Conservation (phyloP, 2,329 filamentous ascomycete species). For the Colletotrichum sublineola region DNA sequence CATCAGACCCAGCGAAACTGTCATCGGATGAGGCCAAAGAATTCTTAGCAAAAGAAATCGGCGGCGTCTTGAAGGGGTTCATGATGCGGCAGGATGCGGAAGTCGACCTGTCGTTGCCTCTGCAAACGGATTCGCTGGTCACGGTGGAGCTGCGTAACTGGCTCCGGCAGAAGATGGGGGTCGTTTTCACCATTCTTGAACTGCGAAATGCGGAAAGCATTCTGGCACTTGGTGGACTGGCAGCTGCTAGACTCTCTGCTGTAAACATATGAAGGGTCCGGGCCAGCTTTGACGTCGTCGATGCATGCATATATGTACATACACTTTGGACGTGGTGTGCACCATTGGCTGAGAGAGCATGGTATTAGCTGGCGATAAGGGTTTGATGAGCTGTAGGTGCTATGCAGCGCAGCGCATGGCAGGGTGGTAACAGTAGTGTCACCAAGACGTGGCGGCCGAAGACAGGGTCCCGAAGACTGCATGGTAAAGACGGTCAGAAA, state of each 20-base stretch:
- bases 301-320: not conserved
- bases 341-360: not conserved
- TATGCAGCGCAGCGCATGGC: not conserved
- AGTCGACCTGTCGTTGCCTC: conserved; percentile 3
- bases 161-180: conserved; percentile 42
- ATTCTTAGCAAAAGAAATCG: conserved; percentile 30
- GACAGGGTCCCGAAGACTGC: not conserved
- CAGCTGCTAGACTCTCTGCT: conserved; percentile 14
- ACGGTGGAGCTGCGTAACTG: conserved; percentile 46
- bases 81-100: conserved; percentile 40
- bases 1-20: conserved; percentile 5
- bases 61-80: conserved; percentile 28
- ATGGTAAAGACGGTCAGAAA: not conserved
- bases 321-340: not conserved
- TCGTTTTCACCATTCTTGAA: conserved; percentile 33
- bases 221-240: not conserved
- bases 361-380: not conserved
- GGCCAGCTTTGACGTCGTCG: not conserved
- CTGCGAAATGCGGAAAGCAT: conserved; percentile 30
- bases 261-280: not conserved
- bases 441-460: conserved; percentile 27
- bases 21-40: conserved; percentile 10
- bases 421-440: conserved; percentile 2
- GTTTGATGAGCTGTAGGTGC: not conserved
- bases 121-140: conserved; percentile 45